Base-by-base conservation (phyloP, 495 filamentous ascomycete species). In the Collariella sp. region DNA sequence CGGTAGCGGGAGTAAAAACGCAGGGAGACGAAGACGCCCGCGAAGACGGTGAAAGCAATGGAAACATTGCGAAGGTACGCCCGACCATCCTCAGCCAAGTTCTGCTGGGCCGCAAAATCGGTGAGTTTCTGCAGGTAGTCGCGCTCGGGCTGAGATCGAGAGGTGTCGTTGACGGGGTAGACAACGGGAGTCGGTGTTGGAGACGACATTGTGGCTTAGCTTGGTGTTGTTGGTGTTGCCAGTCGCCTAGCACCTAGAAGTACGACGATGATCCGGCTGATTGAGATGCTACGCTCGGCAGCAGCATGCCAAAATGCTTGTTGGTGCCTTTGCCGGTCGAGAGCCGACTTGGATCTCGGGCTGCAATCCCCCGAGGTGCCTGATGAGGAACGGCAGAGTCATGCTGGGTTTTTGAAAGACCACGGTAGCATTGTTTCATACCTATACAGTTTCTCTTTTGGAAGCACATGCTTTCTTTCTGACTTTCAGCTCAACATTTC, bases 1-100 rank as follows among this genome's bases (percentile, higher is more conserved):
- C 48, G 48, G 16, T 31, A 50, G 23, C 48, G 48, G 23, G 48
- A 35, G n/a, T 40, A 5, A 4, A 50, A 50, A 23, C 48, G 48
- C 6, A 50, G 12, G n/a, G 1, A 13, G 9, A 50, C 48, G 15
- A 50, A 50, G 48, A 50, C 23, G 48, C 19, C 48, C 11, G 48
- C 48, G 9, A 50, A 50, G 48, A 50, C 35, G 23, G 48, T 50
- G 36, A 50, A 50, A 0, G 48, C 48, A 10, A 50, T 50, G 10
- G 36, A 19, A 2, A 50, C 35, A 33, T 50, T 16, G 1, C 48
- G 48, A 11, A 50, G 35, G 13, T 50, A 50, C 0, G 7, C 36
- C 36, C 48, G 24, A 2, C 5, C 10, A 36, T 50, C 48, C 24
- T 50, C 36, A 3, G 48, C 29, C 36, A 50, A 19, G 23, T 50